Percentiles rank a stretch among this genome's conserved stretches.
Conservation (phyloP, 2,329 filamentous ascomycete genomes). For the Xylariaceae sp. region DNA sequence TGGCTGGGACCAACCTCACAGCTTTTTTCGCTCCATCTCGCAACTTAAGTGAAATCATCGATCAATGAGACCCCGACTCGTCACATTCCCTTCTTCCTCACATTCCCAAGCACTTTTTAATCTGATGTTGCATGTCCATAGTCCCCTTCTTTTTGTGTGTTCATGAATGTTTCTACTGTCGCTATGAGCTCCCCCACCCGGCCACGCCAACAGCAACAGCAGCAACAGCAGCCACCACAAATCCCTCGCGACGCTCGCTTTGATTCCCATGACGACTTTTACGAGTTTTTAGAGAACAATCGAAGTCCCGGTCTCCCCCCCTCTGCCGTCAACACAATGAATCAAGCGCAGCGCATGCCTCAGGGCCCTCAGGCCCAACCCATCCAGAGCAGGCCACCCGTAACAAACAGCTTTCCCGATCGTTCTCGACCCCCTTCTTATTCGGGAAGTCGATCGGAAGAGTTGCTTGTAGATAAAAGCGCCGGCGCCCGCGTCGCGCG, state of each 20-base stretch:
- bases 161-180: slow-evolving; percentile 11
- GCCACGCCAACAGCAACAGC: slow-evolving; percentile 8
- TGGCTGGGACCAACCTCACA: no score
- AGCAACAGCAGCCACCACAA: background rate
- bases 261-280: slow-evolving; percentile 28
- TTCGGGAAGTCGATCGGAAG: slow-evolving; percentile 27
- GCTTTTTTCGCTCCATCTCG: no score
- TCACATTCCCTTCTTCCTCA: no score
- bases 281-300: slow-evolving; percentile 28
- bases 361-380: slow-evolving; percentile 11
- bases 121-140: no score
- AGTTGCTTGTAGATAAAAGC: slow-evolving; percentile 24
- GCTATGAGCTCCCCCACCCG: slow-evolving; percentile 10
- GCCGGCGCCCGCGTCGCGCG: slow-evolving; percentile 18
- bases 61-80: no score
- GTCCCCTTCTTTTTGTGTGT: background rate
- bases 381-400: slow-evolving; percentile 24
- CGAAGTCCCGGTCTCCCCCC: slow-evolving; percentile 12
- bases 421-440: slow-evolving; percentile 26
- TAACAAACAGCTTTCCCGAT: slow-evolving; percentile 23
- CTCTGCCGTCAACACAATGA: slow-evolving; percentile 7
- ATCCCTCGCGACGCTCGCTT: slow-evolving; percentile 16
- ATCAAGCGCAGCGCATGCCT: slow-evolving; percentile 8
- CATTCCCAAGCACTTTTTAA: no score
- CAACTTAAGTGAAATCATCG: no score